Evolutionary conservation across 805 yeast genomes (phyloP).

Genomic region (Metschnikowia rubicola): DNA sequence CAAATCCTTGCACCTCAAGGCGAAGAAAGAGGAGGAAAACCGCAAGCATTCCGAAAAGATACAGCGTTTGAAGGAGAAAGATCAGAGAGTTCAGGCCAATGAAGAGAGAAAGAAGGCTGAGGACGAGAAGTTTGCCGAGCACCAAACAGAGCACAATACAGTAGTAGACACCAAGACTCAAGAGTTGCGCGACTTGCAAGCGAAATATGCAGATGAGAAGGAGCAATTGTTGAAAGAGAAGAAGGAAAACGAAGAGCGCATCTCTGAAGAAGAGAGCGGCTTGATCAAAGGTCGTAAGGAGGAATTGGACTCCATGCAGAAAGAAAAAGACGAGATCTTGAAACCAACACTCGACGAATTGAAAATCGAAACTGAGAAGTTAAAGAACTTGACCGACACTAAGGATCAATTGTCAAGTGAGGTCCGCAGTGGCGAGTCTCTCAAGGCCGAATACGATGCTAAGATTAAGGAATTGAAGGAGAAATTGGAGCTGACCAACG

Average conservation of each 20-base stretch:
- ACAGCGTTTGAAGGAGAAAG: conserved; percentile 35
- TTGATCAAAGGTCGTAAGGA: conserved; percentile 43
- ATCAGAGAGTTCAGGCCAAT: conserved; percentile 29
- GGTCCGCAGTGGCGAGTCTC: conserved; percentile 41
- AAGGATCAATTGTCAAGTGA: conserved; percentile 45
- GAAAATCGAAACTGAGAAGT: conserved; percentile 45
- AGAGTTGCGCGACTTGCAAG: conserved; percentile 36
- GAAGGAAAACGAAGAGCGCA: conserved; percentile 43
- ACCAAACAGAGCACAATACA: conserved; percentile 28
- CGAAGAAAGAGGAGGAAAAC: conserved; percentile 24
- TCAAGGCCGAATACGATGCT: conserved; percentile 43
- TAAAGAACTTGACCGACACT: conserved; percentile 47
- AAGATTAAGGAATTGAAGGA: conserved; percentile 42
- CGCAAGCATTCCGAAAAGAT: conserved; percentile 30
- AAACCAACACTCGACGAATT: conserved; percentile 55
- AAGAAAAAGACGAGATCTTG: conserved; percentile 50
- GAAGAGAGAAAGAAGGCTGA: conserved; percentile 31
- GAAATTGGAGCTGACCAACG: conserved; percentile 42
- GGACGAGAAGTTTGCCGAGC: conserved; percentile 25
- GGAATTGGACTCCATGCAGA: conserved; percentile 47
- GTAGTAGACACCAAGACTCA: conserved; percentile 28
- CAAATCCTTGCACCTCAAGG: conserved; percentile 27
- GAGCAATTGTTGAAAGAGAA: conserved; percentile 44
- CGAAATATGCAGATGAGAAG: conserved; percentile 37
- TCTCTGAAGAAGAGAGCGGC: conserved; percentile 42